These are phyloP conservation scores for Tulasnella sp. DNA, from an alignment of 768 basidiomycete species.

Conservation along the genomic window DNA sequence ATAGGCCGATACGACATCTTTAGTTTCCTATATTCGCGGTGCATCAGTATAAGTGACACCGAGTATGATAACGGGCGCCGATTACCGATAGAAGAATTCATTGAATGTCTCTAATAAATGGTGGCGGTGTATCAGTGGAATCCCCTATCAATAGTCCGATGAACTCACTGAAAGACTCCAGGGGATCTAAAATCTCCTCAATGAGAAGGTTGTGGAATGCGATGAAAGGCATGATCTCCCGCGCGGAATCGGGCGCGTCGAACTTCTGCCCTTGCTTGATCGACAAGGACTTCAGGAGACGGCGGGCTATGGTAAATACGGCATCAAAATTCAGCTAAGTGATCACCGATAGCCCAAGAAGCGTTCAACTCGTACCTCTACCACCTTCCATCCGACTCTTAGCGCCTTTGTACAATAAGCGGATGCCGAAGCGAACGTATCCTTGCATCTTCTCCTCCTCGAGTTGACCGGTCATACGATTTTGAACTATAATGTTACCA, in stretches of 20 bases:
- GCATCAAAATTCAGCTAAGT: not conserved
- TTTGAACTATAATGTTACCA: constrained; percentile 97
- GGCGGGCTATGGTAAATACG: constrained; percentile 41
- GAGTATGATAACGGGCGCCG: not conserved
- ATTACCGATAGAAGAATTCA: constrained; percentile 73
- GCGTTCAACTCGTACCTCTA: constrained; percentile 49
- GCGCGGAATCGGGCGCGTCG: constrained; percentile 71
- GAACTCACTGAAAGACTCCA: constrained; percentile 68
- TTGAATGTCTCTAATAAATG: constrained; percentile 75
- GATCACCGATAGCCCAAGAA: not conserved
- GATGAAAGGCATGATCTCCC: constrained; percentile 80
- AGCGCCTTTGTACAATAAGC: constrained; percentile 84
- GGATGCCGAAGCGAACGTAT: constrained; percentile 86
- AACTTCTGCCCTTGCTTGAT: constrained; percentile 93
- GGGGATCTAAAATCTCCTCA: constrained; percentile 71
- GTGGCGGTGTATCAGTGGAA: not conserved
- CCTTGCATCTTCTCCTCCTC: constrained; percentile 98
- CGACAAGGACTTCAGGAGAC: constrained; percentile 78
- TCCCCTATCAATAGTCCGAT: not conserved
- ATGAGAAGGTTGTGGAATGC: constrained; percentile 80
- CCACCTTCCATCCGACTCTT: constrained; percentile 82
- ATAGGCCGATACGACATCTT: constrained; percentile 72
- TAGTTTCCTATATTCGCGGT: constrained; percentile 50
- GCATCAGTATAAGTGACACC: not conserved
- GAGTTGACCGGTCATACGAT: constrained; percentile 78